Evolutionary conservation across 495 filamentous ascomycete species (phyloP), one percentile per base, ranked within the genome.

Genomic region (Recurvomyces mirabilis): DNA sequence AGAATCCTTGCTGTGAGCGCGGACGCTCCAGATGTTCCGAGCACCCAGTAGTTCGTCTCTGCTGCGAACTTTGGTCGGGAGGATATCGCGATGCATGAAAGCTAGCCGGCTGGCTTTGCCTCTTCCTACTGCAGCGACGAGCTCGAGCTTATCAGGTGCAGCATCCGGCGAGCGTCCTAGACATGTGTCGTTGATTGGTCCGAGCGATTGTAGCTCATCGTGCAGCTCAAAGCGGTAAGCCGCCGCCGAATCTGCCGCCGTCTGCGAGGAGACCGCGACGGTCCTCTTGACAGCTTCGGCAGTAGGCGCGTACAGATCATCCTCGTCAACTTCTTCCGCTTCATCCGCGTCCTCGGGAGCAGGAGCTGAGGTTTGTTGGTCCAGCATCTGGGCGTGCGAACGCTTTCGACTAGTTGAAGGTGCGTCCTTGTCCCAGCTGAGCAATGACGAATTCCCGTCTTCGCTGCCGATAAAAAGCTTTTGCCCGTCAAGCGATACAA

Each of bases 391-490:
- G 4, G 60, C 58, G 30, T 70, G 67, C 9, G 67, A 62, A 13
- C 68, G 66, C 25, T 65, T 58, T 30, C 68, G 66, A 26, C 68
- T 71, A 1, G 62, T 44, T 31, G 61, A 54, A 11, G 64, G 55
- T 49, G 74, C 56, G 56, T 72, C 78, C 19, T 74, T 73, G 30
- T 74, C 74, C 83, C 87, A 95, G 35, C 79, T 78, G 26, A 96
- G 59, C 25, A 99, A 66, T 5, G 84, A 52, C 0, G 91, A 91
- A 53, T 94, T 83, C n/a, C 77, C 73, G 39, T 81, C 74, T 57
- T 89, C 83, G 52, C 82, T 87, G 1, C 89, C 91, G 13, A 93
- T 60, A 57, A 99, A 96, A 25, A 96, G 55, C 38, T 68, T 74
- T n/a, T 78, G 77, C 41, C 74, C 70, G 1, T 77, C 77, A 11